Base-by-base conservation (phyloP, 2,329 filamentous ascomycete genomes). In the Plectosphaerella sp. region DNA sequence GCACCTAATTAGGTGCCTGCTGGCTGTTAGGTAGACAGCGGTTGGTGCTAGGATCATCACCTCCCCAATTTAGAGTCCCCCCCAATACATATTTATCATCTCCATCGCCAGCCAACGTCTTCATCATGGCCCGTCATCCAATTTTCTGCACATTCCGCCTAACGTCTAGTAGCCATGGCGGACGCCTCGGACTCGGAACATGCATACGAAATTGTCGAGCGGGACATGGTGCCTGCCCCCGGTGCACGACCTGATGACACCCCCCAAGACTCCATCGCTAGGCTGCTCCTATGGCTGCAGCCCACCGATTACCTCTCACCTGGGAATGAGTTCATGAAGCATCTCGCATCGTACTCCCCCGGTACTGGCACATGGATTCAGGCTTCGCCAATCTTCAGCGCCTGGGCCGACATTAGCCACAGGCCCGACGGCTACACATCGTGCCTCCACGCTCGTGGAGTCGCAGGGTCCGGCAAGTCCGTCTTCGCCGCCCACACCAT, bases 401-500 rank as follows among this genome's bases (percentile, higher is more conserved):
- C 16, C n/a, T 43, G 41, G 41, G 41, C 16, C 15, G 43, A 35
- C 10, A 9, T 28, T 9, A 9, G 8, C 28, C 28, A 33, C 28
- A 3, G 8, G 28, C n/a, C n/a, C 16, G 41, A 43, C 39, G 16
- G 11, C 41, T 18, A 22, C 41, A 18, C 41, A 3, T 51, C 50
- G 20, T 52, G 52, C 37, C 36, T 54, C 22, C 39, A 51, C n/a
- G 41, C 52, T 20, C 49, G 49, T 9, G 52, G 52, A 24, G 49
- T 54, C n/a, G 52, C 52, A 3, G 49, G 52, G 22, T 52, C 49
- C 20, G 52, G 72, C 3, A 71, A 71, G 55, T 70, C 67, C 5
- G 68, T 71, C 18, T 58, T 67, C 20, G 63, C 66, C 3, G 64
- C 66, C 2, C 61, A 35, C 1, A 54, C 47, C 67, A 5, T 51